Evolutionary conservation across 257 asterid species (phyloP), one percentile per base, ranked within the genome.

Genomic region (Anisodus acutangulus): DNA sequence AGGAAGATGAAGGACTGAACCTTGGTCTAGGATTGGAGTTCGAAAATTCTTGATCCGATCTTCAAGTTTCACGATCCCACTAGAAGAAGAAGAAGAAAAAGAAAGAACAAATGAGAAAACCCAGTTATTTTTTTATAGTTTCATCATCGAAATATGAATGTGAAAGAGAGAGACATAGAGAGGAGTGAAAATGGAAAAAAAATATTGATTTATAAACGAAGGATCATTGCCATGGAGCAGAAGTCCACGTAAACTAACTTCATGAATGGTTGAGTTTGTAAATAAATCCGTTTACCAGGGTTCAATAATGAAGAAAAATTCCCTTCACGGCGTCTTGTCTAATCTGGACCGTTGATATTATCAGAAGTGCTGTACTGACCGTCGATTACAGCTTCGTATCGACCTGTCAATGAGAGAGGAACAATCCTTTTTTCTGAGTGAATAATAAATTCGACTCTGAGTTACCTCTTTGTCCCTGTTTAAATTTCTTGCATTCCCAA

Each of bases 11-110:
- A 31, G 35, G 35, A 31, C 2, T 31, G 35, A 31, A 31, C 35
- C 35, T 31, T 31, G 85, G 83, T 85, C 89, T 88, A 91, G 89
- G 93, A 92, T 88, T 91, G 80, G 87, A 91, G 87, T 86, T 84
- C 83, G 79, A 82, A 83, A 85, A 85, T 88, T 71, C 92, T 85
- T 87, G 94, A 92, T 93, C 93, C 92, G 90, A 90, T 92, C 95
- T 90, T 89, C 91, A 76, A 88, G 84, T 89, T 85, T 79, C 83
- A 83, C 88, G 88, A 91, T 88, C 95, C 94, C 90, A 84, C 85
- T 51, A 78, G 82, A 68, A 31, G 83, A 31, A 31, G 35, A 82
- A 85, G 54, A 62, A 39, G 11, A 55, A 22, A 22, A 22, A 53
- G 22, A 8, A 41, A 10, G 37, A 85, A 83, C 66, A 58, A 26